Conservation (phyloP, 495 filamentous ascomycete genomes). For the Neurospora pannonica region DNA sequence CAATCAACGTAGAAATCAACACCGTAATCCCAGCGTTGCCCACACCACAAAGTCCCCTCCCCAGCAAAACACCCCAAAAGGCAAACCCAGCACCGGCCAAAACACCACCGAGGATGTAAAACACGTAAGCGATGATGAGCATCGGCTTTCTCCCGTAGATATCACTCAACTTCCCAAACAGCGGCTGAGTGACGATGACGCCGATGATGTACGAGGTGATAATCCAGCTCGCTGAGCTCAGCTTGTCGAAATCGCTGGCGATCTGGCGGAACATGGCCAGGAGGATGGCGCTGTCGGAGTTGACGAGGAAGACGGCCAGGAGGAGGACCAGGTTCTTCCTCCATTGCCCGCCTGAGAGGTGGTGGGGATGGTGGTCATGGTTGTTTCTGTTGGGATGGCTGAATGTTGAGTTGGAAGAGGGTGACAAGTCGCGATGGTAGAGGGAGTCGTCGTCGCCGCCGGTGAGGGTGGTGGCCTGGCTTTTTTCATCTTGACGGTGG, state of each 20-base stretch:
- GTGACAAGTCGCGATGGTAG: background rate
- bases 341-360: constrained; percentile 2
- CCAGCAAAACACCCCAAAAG: constrained; percentile 5
- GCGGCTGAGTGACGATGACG: constrained; percentile 5
- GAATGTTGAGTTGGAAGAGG: background rate
- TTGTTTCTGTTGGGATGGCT: background rate
- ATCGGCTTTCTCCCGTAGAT: constrained; percentile 12
- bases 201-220: constrained; percentile 10
- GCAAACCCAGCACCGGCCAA: constrained; percentile 5
- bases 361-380: background rate
- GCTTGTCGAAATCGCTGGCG: constrained; percentile 8
- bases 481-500: background rate
- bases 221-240: constrained; percentile 11
- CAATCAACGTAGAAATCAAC: constrained; percentile 10
- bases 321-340: constrained; percentile 9
- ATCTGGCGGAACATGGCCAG: constrained; percentile 13
- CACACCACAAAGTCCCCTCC: constrained; percentile 6
- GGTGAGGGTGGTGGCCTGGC: background rate
- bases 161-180: constrained; percentile 12
- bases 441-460: background rate
- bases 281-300: constrained; percentile 11
- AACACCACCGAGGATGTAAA: constrained; percentile 2
- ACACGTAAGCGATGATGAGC: constrained; percentile 3
- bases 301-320: constrained; percentile 13
- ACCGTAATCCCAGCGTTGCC: constrained; percentile 11